Evolutionary conservation across 108 stramenopile species (phyloP).

Genomic region (Skeletonema potamos): DNA sequence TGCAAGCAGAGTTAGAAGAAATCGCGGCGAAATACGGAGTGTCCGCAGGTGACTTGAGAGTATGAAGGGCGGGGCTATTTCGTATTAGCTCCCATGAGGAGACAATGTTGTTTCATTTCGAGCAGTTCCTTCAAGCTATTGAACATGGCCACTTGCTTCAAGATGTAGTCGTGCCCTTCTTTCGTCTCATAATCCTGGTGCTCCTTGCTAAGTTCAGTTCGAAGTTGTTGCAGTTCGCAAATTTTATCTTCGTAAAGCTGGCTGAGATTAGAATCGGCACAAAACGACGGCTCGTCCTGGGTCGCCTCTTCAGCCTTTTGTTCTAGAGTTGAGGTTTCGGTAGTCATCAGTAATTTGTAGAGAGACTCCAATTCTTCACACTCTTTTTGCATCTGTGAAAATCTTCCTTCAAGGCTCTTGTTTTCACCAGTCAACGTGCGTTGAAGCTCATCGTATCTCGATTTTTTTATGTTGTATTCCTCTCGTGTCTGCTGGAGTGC

Average conservation of each 20-base stretch:
- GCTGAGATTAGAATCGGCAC: neutral
- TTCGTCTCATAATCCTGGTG: neutral
- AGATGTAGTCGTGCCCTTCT: neutral
- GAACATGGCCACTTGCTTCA: neutral
- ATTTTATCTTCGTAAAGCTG: neutral
- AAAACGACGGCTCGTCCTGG: neutral
- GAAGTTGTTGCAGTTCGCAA: neutral
- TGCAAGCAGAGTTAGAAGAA: slow-evolving; percentile 25
- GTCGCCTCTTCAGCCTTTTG: neutral
- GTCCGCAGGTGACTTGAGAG: slow-evolving; percentile 1
- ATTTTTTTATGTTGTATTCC: slow-evolving; percentile 48
- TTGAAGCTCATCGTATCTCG: slow-evolving; percentile 51
- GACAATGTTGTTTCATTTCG: neutral
- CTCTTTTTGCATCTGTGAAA: slow-evolving; percentile 47
- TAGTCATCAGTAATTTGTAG: slow-evolving; percentile 30
- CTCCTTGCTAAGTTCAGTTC: neutral
- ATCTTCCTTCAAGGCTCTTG: slow-evolving; percentile 58
- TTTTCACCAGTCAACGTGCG: slow-evolving; percentile 56
- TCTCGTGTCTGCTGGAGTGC: slow-evolving; percentile 50
- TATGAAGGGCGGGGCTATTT: neutral
- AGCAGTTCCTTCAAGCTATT: neutral
- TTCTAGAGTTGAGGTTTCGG: neutral
- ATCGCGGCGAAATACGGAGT: slow-evolving; percentile 23
- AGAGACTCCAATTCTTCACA: slow-evolving; percentile 43
- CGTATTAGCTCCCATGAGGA: neutral